A percentile compares a stretch with the other conserved stretches of the same genome.
Evolutionary conservation across 1,139 yeast species (phyloP).

Genomic region (Zygosaccharomyces sapae): DNA sequence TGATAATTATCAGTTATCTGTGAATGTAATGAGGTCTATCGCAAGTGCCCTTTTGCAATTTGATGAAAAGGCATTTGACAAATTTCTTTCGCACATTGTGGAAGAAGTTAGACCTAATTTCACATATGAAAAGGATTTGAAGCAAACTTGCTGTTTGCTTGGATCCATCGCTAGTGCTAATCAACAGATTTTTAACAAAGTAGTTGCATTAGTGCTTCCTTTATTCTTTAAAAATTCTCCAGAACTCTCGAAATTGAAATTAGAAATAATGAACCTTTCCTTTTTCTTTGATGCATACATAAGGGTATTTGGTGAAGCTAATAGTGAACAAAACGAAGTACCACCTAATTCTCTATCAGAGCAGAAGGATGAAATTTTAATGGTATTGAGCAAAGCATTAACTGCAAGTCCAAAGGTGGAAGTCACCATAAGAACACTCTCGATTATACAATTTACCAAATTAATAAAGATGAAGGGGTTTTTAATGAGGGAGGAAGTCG

Average conservation of each 20-base stretch:
- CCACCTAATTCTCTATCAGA: slow-evolving; percentile 37
- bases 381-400: slow-evolving; percentile 61
- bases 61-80: slow-evolving; percentile 34
- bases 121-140: slow-evolving; percentile 49
- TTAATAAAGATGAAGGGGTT: slow-evolving; percentile 47
- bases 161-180: slow-evolving; percentile 51
- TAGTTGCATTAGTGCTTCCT: slow-evolving; percentile 43
- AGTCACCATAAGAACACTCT: slow-evolving; percentile 60
- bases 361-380: slow-evolving; percentile 63
- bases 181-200: slow-evolving; percentile 43
- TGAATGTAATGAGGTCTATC: slow-evolving; percentile 47
- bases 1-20: slow-evolving; percentile 43
- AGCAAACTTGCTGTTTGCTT: slow-evolving; percentile 56
- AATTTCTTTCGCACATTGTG: slow-evolving; percentile 42
- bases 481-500: slow-evolving; percentile 51
- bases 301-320: slow-evolving; percentile 33
- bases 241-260: slow-evolving; percentile 52
- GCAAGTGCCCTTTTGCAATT: slow-evolving; percentile 37
- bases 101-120: slow-evolving; percentile 59
- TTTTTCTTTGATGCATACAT: slow-evolving; percentile 48
- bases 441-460: slow-evolving; percentile 60
- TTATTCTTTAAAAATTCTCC: slow-evolving; percentile 37
- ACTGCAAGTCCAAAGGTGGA: slow-evolving; percentile 64
- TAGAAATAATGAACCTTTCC: slow-evolving; percentile 56
- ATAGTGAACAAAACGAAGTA: slow-evolving; percentile 12